Base-by-base conservation (phyloP, 139 green algal species). In the Closterium sp. region DNA sequence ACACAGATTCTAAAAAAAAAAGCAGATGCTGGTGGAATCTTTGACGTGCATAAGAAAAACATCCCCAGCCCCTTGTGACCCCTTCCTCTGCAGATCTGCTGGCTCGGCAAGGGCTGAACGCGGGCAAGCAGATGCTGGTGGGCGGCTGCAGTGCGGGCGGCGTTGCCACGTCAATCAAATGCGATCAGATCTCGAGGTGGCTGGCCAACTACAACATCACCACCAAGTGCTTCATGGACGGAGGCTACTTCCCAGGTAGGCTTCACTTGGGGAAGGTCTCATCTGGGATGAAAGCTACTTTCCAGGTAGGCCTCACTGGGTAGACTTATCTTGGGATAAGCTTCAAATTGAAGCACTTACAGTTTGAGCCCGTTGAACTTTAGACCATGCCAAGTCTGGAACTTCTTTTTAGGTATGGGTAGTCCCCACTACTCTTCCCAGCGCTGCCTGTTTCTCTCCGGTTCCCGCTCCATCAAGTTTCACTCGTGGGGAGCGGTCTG, bases 191-290 rank as follows among this genome's bases (percentile, higher is more conserved):
- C 85, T 30, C 85, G 28, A 31, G 28, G 85, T 87, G 28, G 28
- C 21, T 87, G 28, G 85, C 28, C 21, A 30, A 87, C 9, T 31
- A 87, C n/a, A 31, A 31, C 22, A 27, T 87, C 10, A 87, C n/a
- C 10, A 87, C 85, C 85, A 87, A 87, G n/a, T 87, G 85, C 85
- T 87, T 87, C 85, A 87, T 87, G 85, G 85, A 87, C 5, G 85
- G 28, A 30, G 85, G 85, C n/a, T 87, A 32, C 85, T 87, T 87
- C 85, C 28, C 28, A 21, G 85, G 85, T 87, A 31, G 28, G 84
- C 84, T 17, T 70, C 10, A 17, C 7, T 70, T 17, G 3, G 50
- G 10, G 50, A 21, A 19, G 62, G 62, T 13, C 19, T 24, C 17
- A 27, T 13, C 5, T 22, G 17, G 6, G 84, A 87, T 30, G 84